Evolutionary conservation across 257 asterid genomes (phyloP), one percentile per base, ranked within the genome.

Genomic region (Jaltomata sinuosa): DNA sequence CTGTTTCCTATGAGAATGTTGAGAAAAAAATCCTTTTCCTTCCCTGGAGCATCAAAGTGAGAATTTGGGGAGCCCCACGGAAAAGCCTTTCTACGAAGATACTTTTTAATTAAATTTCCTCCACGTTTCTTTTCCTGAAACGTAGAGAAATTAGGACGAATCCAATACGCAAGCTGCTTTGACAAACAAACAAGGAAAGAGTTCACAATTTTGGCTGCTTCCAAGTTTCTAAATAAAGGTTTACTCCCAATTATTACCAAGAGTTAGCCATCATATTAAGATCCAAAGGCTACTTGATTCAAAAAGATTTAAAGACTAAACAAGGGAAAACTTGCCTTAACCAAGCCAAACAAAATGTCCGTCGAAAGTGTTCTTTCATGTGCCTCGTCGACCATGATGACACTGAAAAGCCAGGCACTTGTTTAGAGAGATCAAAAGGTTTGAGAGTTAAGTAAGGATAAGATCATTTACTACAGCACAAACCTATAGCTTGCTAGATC

Each of bases 321-420:
- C n/a, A 25, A 76, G 25, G 59, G 61, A 76, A 27, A 47, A 76
- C 81, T 88, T 88, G 86, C 98, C 95, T 95, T 95, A 79, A 96
- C 98, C 90, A 96, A 92, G 85, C 98, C 99, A 90, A 96, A 96
- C 76, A 96, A 89, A 69, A 96, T 93, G 78, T 96, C 99, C 2
- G 99, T 96, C 14, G 99, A 96, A 18, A 96, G 90, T 8, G 98
- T 96, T 83, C 98, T 91, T 87, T 94, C 99, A 52, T 94, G 99
- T 79, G 99, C 99, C 92, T 96, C 99, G 82, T 94, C 99, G 74
- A 96, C 98, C 98, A 96, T 96, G 85, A 94, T 89, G 76, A 96
- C 98, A 90, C 98, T 95, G 92, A 81, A 89, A 68, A 81, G 78
- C 50, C 50, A 76, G 57, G 11, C 9, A 76, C 81, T 76, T 45